Conservation (phyloP, 75 land plant species). For the Chamaecyparis obtusa region DNA sequence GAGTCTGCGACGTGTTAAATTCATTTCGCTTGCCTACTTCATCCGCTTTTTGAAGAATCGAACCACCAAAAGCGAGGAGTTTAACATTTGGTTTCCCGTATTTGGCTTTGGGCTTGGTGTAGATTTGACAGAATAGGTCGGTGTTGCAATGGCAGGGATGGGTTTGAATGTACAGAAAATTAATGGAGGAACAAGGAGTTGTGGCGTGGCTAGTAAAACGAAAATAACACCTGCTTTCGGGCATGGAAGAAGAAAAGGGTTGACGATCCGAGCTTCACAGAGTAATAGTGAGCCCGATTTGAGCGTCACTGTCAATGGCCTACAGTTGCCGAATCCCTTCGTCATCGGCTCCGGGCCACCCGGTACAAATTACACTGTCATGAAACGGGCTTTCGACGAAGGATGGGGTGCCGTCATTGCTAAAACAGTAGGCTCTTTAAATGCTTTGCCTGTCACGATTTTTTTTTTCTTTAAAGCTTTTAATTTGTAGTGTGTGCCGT, state of each 20-base stretch:
- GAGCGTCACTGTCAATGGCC: slow-evolving; percentile 84
- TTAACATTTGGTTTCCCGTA: neutral
- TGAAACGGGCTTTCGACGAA: slow-evolving; percentile 99
- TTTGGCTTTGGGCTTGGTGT: neutral
- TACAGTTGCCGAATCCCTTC: slow-evolving; percentile 92
- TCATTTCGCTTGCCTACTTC: neutral
- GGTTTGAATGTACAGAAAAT: neutral
- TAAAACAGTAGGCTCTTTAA: slow-evolving; percentile 63
- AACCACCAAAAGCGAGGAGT: neutral
- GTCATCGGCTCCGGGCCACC: slow-evolving; percentile 99
- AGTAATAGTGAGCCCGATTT: slow-evolving; percentile 62
- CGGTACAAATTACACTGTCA: slow-evolving; percentile 98
- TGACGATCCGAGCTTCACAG: neutral
- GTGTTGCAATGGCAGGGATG: neutral
- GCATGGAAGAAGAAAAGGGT: too few relatives aligned
- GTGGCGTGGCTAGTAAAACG: neutral
- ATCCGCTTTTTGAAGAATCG: neutral
- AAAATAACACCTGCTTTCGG: too few relatives aligned
- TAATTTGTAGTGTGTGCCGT: too few relatives aligned
- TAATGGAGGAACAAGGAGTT: neutral
- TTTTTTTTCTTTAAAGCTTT: neutral
- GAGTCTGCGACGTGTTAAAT: neutral
- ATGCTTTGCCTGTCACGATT: neutral
- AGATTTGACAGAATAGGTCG: too few relatives aligned
- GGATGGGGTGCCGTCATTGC: slow-evolving; percentile 99